Base-by-base conservation (phyloP, 345 rosid species). In the Cardamine chenopodiifolia region DNA sequence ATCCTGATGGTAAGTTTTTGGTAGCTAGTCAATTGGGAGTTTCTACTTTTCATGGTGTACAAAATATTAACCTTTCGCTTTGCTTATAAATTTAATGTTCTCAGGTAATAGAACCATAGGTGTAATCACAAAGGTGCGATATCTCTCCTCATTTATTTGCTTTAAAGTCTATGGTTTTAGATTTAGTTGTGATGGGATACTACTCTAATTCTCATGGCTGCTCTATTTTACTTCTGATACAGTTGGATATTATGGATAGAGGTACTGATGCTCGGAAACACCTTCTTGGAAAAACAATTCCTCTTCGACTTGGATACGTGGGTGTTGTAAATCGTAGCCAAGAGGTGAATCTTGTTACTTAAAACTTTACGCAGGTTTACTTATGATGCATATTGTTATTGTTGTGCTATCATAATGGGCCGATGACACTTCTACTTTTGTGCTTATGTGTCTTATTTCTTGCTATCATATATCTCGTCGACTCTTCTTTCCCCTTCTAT, bases 241-340 rank as follows among this genome's bases (percentile, higher is more conserved):
- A 91, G 98, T 81, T 94, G 82, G 98, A 94, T 80, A 91, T 94
- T 61, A 94, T 94, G 98, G 98, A 94, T 82, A 86, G 98, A 88
- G 98, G 98, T 78, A 94, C 98, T 60, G 95, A 91, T 80, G 97
- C 97, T 37, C 89, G 97, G 22, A 91, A 94, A 73, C 62, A 87
- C 66, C 78, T 94, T 74, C 97, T 91, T 52, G 98, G 98, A 29
- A 94, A 91, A 88, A 92, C 86, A 56, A 84, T 91, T 68, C 96
- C 97, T 8, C 87, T 94, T 73, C 85, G 91, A 49, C 96, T 94
- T 73, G 98, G 98, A 73, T 94, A 91, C n/a, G 84, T 94, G 39
- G 98, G 97, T 40, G 95, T 94, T 29, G 97, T 94, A 35, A 91
- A 91, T 83, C 94, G 97, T 28, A 81, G 98, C 82, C 98, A 91